These are phyloP conservation scores for Chaetomiaceae sp. DNA, from an alignment of 2,329 filamentous ascomycete species.

Conservation along the genomic window DNA sequence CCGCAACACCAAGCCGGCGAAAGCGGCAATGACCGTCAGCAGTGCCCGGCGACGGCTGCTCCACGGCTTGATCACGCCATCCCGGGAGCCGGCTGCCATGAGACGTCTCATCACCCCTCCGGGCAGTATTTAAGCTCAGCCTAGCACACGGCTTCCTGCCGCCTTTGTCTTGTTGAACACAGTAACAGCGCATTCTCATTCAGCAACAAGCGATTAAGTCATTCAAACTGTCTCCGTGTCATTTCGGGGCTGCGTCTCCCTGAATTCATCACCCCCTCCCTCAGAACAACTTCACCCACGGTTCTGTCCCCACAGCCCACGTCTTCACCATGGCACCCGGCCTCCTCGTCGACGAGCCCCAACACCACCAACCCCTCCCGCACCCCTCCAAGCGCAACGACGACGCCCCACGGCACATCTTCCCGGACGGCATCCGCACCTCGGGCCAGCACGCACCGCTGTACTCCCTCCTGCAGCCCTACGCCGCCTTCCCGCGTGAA, in stretches of 20 bases:
- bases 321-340: conserved; percentile 24
- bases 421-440: conserved; percentile 44
- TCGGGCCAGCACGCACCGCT: conserved; percentile 67
- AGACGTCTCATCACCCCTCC: no score
- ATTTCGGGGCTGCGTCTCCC: neutral
- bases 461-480: conserved; percentile 58
- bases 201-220: no score
- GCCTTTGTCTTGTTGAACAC: no score
- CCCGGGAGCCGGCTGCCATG: neutral
- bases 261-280: neutral
- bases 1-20: neutral
- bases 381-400: conserved; percentile 22
- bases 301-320: neutral
- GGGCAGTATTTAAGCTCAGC: no score
- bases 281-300: no score
- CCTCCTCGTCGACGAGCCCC: conserved; percentile 21
- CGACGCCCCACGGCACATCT: conserved; percentile 33
- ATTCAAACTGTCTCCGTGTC: no score
- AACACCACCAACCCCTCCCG: neutral
- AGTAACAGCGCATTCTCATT: no score
- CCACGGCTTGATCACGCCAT: conserved; percentile 3
- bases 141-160: no score
- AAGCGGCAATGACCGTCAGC: no score
- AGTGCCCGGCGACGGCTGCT: neutral
- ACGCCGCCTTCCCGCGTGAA: conserved; percentile 62